Conservation (phyloP, 345 rosid species). For the Citrus glauca region DNA sequence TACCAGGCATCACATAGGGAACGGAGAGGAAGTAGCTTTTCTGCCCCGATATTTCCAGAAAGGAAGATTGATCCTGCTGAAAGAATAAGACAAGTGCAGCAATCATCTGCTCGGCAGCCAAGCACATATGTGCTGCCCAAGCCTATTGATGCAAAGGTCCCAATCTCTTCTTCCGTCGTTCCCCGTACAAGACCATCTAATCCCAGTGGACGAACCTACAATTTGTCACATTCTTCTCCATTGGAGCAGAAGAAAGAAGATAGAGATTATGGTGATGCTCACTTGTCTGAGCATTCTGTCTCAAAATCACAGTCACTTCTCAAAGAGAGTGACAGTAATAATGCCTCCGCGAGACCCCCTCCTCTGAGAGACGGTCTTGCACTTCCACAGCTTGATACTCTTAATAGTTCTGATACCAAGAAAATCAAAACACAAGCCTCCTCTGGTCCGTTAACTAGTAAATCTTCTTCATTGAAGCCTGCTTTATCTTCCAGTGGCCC, state of each 20-base stretch:
- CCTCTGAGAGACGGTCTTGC: conserved; percentile 47
- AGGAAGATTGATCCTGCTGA: conserved; percentile 61
- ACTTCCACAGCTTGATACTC: conserved; percentile 26
- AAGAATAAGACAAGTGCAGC: conserved; percentile 49
- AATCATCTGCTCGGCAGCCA: conserved; percentile 35
- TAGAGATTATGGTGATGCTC: conserved; percentile 33
- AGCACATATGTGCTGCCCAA: conserved; percentile 79
- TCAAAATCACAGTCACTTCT: conserved; percentile 24
- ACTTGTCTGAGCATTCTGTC: conserved; percentile 18
- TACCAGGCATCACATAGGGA: conserved; percentile 34
- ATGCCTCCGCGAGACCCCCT: conserved; percentile 47
- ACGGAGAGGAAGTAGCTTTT: conserved; percentile 57
- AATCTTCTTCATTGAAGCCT: conserved; percentile 47
- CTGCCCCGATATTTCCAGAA: conserved; percentile 85
- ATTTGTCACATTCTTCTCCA: conserved; percentile 84
- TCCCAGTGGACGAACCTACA: conserved; percentile 32
- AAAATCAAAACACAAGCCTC: conserved; percentile 53
- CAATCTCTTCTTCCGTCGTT: conserved; percentile 41
- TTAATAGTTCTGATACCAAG: conserved; percentile 37
- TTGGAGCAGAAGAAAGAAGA: conserved; percentile 68
- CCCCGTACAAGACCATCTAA: conserved; percentile 40
- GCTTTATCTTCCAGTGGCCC: conserved; percentile 46
- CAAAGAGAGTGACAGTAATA: conserved; percentile 35
- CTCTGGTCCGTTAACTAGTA: conserved; percentile 69
- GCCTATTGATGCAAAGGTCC: conserved; percentile 52